These are phyloP conservation scores for Ligustrum vulgare DNA, from an alignment of 257 asterid genomes.

Conservation along the genomic window DNA sequence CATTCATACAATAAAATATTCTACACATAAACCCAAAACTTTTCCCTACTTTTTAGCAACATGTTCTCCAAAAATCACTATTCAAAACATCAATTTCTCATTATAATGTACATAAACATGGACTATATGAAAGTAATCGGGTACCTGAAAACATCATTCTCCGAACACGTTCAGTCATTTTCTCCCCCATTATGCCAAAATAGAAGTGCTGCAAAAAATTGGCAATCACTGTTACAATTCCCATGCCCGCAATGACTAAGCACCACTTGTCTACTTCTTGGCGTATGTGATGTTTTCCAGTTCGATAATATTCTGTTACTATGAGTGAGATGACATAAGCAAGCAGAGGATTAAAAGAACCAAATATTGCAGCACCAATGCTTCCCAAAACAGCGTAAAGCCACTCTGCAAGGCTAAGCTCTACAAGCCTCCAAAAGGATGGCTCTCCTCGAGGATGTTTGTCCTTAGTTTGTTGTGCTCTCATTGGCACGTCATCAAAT, in stretches of 20 bases:
- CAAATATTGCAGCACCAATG: slow-evolving; percentile 94
- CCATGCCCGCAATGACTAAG: slow-evolving; percentile 93
- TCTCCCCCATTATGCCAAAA: slow-evolving; percentile 99
- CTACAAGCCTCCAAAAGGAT: slow-evolving; percentile 92
- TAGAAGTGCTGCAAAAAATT: slow-evolving; percentile 98
- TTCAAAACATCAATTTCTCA: too few relatives aligned
- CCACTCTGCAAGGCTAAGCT: slow-evolving; percentile 99
- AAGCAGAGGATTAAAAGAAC: slow-evolving; percentile 91
- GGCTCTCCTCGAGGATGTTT: slow-evolving; percentile 62
- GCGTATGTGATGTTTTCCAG: slow-evolving; percentile 50
- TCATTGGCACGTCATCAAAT: slow-evolving; percentile 53
- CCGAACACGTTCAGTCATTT: slow-evolving; percentile 99
- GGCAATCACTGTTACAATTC: slow-evolving; percentile 89
- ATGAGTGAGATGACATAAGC: slow-evolving; percentile 91
- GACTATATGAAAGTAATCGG: slow-evolving; percentile 15
- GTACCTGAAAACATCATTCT: slow-evolving; percentile 99
- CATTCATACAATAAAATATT: too few relatives aligned
- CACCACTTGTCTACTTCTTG: slow-evolving; percentile 87
- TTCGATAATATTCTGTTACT: slow-evolving; percentile 75
- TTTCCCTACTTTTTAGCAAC: too few relatives aligned
- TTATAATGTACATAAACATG: too few relatives aligned
- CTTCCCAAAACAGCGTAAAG: slow-evolving; percentile 98
- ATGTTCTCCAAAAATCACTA: too few relatives aligned
- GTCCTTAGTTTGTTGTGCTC: slow-evolving; percentile 50
- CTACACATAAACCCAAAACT: too few relatives aligned